Evolutionary conservation across 768 basidiomycete species (phyloP).

Genomic region (Tephrocybe rancida): DNA sequence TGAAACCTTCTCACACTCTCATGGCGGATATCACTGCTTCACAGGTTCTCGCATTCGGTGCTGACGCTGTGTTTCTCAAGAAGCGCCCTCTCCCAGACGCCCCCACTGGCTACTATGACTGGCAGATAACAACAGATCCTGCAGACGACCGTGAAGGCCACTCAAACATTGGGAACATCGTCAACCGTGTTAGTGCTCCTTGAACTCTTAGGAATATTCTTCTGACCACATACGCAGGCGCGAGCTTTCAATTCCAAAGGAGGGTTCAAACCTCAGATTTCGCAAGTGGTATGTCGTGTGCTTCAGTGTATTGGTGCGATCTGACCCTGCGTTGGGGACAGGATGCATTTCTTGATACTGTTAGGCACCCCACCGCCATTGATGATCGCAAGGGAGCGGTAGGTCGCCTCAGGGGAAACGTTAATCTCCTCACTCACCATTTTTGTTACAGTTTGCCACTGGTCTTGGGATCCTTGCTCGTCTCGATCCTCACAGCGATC

Average conservation of each 20-base stretch:
- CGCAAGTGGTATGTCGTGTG: constrained; percentile 22
- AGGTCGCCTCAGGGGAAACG: neutral
- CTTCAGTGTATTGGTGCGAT: neutral
- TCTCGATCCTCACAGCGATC: constrained; percentile 19
- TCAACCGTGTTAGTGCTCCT: constrained; percentile 23
- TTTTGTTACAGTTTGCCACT: constrained; percentile 24
- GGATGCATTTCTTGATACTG: constrained; percentile 31
- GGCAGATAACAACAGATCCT: constrained; percentile 33
- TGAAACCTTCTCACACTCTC: neutral
- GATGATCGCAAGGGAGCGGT: constrained; percentile 43
- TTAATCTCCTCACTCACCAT: neutral
- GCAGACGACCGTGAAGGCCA: constrained; percentile 31
- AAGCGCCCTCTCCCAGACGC: constrained; percentile 38
- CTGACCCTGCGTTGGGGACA: constrained; percentile 8
- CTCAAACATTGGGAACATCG: constrained; percentile 34
- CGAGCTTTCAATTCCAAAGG: constrained; percentile 25
- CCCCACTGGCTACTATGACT: constrained; percentile 48
- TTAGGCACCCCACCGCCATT: constrained; percentile 34
- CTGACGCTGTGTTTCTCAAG: constrained; percentile 37
- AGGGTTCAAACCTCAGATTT: constrained; percentile 22
- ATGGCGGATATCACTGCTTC: constrained; percentile 22
- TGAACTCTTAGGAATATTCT: neutral
- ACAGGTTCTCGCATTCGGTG: constrained; percentile 27
- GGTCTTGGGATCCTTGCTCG: constrained; percentile 30
- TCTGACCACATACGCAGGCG: constrained; percentile 9